These are phyloP conservation scores for Chaetomium fimeti DNA, from an alignment of 495 filamentous ascomycete genomes.

Conservation along the genomic window DNA sequence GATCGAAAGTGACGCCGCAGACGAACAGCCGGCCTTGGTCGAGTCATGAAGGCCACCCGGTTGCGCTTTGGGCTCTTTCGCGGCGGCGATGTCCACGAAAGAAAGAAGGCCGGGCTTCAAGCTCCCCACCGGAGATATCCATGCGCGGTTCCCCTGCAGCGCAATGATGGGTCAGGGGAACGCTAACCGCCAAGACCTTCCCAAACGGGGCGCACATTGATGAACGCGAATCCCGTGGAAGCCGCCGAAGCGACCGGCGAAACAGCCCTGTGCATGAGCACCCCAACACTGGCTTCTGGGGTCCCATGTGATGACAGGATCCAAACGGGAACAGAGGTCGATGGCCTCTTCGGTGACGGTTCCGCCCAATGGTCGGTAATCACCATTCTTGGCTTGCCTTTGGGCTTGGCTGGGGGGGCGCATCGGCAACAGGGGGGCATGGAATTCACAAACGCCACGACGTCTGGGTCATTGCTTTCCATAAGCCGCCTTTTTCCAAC, in stretches of 20 bases:
- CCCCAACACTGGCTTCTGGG: not conserved
- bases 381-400: not conserved
- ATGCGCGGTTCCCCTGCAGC: constrained; percentile 1
- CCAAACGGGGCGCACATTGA: constrained; percentile 7
- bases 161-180: constrained; percentile 4
- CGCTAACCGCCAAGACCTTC: constrained; percentile 14
- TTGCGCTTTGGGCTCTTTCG: not conserved
- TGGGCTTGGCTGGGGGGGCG: not conserved
- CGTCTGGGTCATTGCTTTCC: not conserved
- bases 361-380: constrained; percentile 1
- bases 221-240: constrained; percentile 11
- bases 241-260: constrained; percentile 9
- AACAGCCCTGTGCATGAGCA: constrained; percentile 14
- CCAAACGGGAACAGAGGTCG: not conserved
- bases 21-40: not conserved
- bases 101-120: not conserved
- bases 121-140: not conserved
- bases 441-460: constrained; percentile 1
- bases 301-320: constrained; percentile 11
- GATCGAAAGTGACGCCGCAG: not conserved
- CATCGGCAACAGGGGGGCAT: not conserved
- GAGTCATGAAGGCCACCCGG: constrained; percentile 4
- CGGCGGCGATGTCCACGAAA: not conserved
- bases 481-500: not conserved
- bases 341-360: not conserved